phyloP scores from a whole-genome alignment of 75 land plant genomes.

The Ceratopteris richardii region DNA sequence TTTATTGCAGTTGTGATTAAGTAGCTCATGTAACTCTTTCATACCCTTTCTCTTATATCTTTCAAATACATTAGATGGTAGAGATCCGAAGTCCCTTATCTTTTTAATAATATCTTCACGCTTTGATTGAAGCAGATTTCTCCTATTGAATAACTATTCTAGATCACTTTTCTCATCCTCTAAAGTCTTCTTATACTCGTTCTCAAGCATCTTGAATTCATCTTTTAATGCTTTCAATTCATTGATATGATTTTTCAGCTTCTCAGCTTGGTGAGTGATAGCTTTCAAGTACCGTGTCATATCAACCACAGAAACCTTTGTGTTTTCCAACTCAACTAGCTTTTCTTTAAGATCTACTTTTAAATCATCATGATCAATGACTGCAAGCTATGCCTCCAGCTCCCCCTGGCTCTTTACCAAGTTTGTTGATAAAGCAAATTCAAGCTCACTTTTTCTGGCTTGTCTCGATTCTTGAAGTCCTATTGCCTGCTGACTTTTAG shows the following conservation, averaged over 20 bases:
- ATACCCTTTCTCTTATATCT: constrained; percentile 69
- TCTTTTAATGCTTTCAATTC: constrained; percentile 54
- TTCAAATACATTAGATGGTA: constrained; percentile 97
- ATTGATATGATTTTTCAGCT: constrained; percentile 37
- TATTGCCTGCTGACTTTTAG: constrained; percentile 50
- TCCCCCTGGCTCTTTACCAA: constrained; percentile 80
- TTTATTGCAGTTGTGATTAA: constrained; percentile 91
- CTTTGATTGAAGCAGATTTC: constrained; percentile 65
- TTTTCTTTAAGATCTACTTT: constrained; percentile 48
- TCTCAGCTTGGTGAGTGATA: constrained; percentile 44
- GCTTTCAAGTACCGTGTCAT: constrained; percentile 65
- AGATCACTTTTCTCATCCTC: constrained; percentile 82
- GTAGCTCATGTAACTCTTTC: constrained; percentile 82
- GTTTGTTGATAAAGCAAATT: constrained; percentile 77
- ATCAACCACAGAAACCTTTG: constrained; percentile 51
- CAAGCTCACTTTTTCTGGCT: constrained; percentile 82
- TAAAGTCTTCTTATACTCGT: constrained; percentile 64
- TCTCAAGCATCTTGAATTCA: constrained; percentile 67
- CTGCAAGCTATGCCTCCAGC: constrained; percentile 49
- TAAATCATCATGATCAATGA: constrained; percentile 47
- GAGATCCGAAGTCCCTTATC: constrained; percentile 83
- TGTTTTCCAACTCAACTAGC: constrained; percentile 53
- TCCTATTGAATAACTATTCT: constrained; percentile 66
- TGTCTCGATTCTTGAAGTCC: constrained; percentile 72
- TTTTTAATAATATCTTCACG: constrained; percentile 89